Base-by-base conservation (phyloP, 208 protist genomes). In the Leishmania mexicana region DNA sequence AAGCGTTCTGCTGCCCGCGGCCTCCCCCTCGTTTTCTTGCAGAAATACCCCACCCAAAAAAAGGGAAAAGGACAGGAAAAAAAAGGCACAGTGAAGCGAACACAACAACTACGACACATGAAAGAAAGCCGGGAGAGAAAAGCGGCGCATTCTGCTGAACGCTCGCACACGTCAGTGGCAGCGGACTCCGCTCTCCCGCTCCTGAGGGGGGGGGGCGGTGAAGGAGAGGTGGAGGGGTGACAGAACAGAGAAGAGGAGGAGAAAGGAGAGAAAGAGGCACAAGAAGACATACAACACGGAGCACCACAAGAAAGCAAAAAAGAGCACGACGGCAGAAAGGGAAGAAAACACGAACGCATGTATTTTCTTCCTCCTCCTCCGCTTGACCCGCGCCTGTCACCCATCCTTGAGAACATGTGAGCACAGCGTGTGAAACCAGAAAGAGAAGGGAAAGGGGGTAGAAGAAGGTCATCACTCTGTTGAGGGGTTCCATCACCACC, bases 41-140 rank as follows among this genome's bases (percentile, higher is more conserved):
- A 15, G 24, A 0, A 72, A 49, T 72, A 19, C 35, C 15, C n/a
- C 24, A 17, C 31, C 31, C 31, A 72, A 28, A 1, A 42, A 47
- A 47, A 49, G 10, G 42, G 67, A 3, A 15, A 15, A 28, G 62
- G 3, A 42, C 7, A 21, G 31, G 45, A 28, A 42, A 38, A 67
- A 8, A 2, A 35, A 45, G 28, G 31, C 64, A 28, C 28, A 70
- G 64, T 42, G 64, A 70, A 6, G 35, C 64, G 0, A 8, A 7
- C n/a, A 35, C 60, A 10, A 38, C 35, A 28, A 45, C 45, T 42
- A 8, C 47, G 15, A 10, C 3, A 21, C n/a, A 71, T n/a, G 42
- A 49, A 62, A 58, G n/a, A 80, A 8, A 62, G 38, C 8, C 1
- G 53, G 47, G 40, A 72, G 60, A 80, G 53, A 80, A 74, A 47